Percentiles rank a stretch among this genome's conserved stretches.
These are phyloP conservation scores for Acanthamoeba triangularis DNA, from an alignment of 208 protist species.

Conservation along the genomic window DNA sequence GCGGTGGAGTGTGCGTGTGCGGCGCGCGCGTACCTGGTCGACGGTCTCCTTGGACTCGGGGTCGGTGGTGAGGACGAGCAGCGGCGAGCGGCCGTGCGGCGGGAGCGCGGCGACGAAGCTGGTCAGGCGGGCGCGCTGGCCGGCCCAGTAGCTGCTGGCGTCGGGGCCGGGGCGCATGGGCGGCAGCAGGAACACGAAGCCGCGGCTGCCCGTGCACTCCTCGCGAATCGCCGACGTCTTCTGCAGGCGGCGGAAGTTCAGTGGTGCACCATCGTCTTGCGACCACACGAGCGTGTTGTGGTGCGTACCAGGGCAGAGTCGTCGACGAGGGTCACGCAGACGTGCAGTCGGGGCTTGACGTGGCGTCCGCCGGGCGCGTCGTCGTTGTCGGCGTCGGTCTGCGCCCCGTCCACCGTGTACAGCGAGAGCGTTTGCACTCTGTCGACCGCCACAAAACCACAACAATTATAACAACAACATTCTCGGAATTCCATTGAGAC, in stretches of 20 bases:
- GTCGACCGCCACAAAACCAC: too few relatives aligned
- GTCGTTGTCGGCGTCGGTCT: neutral
- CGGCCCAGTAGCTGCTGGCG: neutral
- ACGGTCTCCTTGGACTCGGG: neutral
- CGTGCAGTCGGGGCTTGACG: neutral
- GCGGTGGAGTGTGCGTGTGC: neutral
- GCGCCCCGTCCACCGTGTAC: neutral
- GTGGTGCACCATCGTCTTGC: too few relatives aligned
- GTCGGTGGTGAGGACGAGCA: neutral
- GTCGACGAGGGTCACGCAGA: conserved; percentile 11
- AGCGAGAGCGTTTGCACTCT: conserved; percentile 49
- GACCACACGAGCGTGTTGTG: neutral
- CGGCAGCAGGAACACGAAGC: neutral
- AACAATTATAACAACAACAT: neutral
- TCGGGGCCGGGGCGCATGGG: neutral
- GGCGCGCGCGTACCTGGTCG: neutral
- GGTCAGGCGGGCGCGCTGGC: neutral
- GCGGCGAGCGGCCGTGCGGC: neutral
- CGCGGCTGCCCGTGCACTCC: neutral
- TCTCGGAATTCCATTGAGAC: too few relatives aligned
- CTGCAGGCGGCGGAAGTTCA: neutral
- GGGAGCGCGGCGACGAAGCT: neutral
- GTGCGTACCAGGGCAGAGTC: neutral
- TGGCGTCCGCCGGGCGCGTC: neutral
- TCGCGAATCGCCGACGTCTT: neutral